Evolutionary conservation across 2,329 filamentous ascomycete species (phyloP), one percentile per base, ranked within the genome.

Genomic region (Tetracladium maxilliforme): DNA sequence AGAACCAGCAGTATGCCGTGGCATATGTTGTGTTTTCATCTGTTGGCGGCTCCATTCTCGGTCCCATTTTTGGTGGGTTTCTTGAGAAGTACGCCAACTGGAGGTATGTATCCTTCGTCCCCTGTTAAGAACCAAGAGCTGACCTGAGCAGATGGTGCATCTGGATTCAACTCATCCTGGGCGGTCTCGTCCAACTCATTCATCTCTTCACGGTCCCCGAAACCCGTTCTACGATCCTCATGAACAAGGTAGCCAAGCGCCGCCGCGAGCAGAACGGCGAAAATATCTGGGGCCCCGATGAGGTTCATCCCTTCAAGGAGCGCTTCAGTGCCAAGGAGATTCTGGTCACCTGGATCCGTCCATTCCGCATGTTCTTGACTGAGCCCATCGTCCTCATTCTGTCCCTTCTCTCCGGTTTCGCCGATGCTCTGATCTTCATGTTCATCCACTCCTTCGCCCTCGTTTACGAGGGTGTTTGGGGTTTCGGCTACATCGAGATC

Each of bases 341-440:
- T 17, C 30, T 45, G 7, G 44, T 51, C 7, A 61, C 70, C 28
- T 70, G 68, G 64, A 44, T 57, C 19, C 62, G 69, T 3, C 70
- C 71, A 0, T 76, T 73, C 45, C 54, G 56, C 34, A 71, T 76
- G 62, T 70, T 76, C 40, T 34, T 70, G 15, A 70, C 60, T 2
- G 72, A 78, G 41, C 70, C 70, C 1, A 77, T 78, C 31, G 70
- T 76, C 7, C 49, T 64, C 21, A 61, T 51, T 21, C 49, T 76
- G 3, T 75, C 70, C 7, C 49, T 74, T 4, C 54, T 76, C 15
- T 67, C 59, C 25, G 70, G 70, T 15, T 74, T 76, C 52, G 64
- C 59, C 30, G 70, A 76, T 32, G 67, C 69, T 1, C 52, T 76
- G 21, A 72, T 76, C 39, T 76, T 75, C 49, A 72, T 70, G 50